Evolutionary conservation across 331 rosid genomes (phyloP), one percentile per base, ranked within the genome.

Genomic region (Rosa hybrid): DNA sequence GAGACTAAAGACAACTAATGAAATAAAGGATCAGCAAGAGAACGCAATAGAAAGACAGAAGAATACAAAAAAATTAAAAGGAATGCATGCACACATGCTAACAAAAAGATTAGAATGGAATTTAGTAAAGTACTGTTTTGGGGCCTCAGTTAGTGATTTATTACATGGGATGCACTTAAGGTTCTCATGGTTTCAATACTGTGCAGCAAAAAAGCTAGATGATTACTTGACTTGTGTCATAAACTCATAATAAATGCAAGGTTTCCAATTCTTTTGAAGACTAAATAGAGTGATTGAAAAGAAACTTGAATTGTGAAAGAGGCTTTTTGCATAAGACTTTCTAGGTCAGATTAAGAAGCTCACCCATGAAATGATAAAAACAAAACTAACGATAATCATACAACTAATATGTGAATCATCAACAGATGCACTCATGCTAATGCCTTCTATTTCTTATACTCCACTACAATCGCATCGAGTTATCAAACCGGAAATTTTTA

Each of bases 1-100:
- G 3, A 68, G 16, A 59, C 21, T 3, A 74, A 4, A 60, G 4
- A 4, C 51, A 3, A 57, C 44, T 71, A 57, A 49, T 27, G 42
- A 45, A 64, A 77, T 60, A 82, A 9, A 78, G 64, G 79, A 51
- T 25, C 71, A 70, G 79, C 57, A 72, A 54, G 39, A 41, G 50
- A 56, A 54, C 3, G 6, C 13, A 49, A 30, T 4, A 14, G 8
- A 9, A 14, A 67, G 30, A 70, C 64, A 72, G 6, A 12, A 74
- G 27, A 54, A 72, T 39, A 72, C 51, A 59, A 51, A 72, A 12
- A 14, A 27, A 30, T 16, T 11, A 48, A 48, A 30, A 11, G n/a
- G 25, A 30, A 27, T 25, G 21, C 21, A 27, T 7, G 57, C 4
- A 21, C 27, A 21, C 65, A 62, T 12, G 68, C 41, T 62, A 62